Percentiles rank a stretch among this genome's conserved stretches.
Evolutionary conservation across 768 basidiomycete genomes (phyloP).

Genomic region (Podaxis rugospora): DNA sequence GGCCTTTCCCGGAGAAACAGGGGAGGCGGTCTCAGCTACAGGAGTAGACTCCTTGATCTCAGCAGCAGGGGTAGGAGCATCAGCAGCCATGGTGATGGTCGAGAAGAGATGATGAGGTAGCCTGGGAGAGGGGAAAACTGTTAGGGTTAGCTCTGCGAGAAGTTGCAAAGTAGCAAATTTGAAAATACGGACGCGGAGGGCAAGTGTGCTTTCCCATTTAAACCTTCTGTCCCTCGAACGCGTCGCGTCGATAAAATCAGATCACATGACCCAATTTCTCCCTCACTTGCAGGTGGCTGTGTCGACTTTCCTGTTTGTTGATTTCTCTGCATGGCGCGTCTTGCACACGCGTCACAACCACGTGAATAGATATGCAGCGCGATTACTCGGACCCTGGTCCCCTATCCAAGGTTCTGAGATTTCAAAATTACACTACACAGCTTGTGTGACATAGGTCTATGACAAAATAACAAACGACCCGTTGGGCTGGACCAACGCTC

Average conservation of each 20-base stretch:
- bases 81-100: constrained; percentile 10
- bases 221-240: constrained; percentile 15
- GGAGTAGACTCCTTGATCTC: constrained; percentile 18
- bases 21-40: constrained; percentile 16
- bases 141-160: constrained; percentile 6
- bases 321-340: constrained; percentile 19
- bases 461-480: constrained; percentile 53
- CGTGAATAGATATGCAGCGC: constrained; percentile 5
- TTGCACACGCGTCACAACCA: constrained; percentile 14
- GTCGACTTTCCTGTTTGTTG: constrained; percentile 37
- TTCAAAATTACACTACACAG: background rate
- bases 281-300: constrained; percentile 30
- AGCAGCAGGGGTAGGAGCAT: constrained; percentile 5
- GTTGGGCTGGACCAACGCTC: constrained; percentile 50
- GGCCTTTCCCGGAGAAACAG: constrained; percentile 15
- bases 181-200: constrained; percentile 1
- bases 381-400: too few species aligned
- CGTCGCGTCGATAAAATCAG: constrained; percentile 14
- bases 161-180: constrained; percentile 5
- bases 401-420: background rate
- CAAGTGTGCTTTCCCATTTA: constrained; percentile 26
- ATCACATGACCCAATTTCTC: constrained; percentile 5
- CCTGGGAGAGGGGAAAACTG: constrained; percentile 17
- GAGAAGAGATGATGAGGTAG: constrained; percentile 10
- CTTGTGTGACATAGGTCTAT: background rate